A percentile compares a stretch with the other conserved stretches of the same genome.
Conservation (phyloP, 768 basidiomycete species). For the Calocybe cyanea region DNA sequence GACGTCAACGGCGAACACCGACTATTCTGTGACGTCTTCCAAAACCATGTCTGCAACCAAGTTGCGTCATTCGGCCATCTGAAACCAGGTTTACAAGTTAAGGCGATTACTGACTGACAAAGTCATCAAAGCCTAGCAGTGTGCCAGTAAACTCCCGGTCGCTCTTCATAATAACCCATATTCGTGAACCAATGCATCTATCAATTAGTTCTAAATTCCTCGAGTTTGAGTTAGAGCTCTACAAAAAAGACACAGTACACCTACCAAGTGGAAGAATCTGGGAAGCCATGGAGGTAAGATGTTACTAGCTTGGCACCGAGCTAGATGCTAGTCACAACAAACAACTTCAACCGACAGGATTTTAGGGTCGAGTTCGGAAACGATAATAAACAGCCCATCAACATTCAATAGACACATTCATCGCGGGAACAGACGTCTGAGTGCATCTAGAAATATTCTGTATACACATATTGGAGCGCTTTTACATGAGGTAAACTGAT, state of each 20-base stretch:
- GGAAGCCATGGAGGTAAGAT: conserved; percentile 62
- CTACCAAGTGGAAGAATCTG: conserved; percentile 91
- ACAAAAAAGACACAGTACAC: conserved; percentile 6
- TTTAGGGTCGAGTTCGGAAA: no score
- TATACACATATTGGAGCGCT: no score
- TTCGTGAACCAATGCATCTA: conserved; percentile 92
- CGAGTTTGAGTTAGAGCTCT: neutral
- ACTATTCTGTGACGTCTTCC: conserved; percentile 98
- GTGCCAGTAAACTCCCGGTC: conserved; percentile 97
- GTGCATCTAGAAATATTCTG: no score
- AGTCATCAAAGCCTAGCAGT: conserved; percentile 95
- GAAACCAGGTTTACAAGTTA: no score
- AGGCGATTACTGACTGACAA: conserved; percentile 96
- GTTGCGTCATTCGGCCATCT: no score
- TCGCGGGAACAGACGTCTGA: no score
- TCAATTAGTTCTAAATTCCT: conserved; percentile 80
- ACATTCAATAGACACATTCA: no score
- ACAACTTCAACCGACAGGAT: neutral
- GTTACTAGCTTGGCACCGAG: no score
- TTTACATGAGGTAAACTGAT: no score
- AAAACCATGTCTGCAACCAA: conserved; percentile 83
- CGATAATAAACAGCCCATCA: no score
- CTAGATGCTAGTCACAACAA: conserved; percentile 7
- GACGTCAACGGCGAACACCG: conserved; percentile 26
- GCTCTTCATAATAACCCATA: conserved; percentile 98